Conservation (phyloP, 495 filamentous ascomycete species). For the Corynascus novoguineensis region DNA sequence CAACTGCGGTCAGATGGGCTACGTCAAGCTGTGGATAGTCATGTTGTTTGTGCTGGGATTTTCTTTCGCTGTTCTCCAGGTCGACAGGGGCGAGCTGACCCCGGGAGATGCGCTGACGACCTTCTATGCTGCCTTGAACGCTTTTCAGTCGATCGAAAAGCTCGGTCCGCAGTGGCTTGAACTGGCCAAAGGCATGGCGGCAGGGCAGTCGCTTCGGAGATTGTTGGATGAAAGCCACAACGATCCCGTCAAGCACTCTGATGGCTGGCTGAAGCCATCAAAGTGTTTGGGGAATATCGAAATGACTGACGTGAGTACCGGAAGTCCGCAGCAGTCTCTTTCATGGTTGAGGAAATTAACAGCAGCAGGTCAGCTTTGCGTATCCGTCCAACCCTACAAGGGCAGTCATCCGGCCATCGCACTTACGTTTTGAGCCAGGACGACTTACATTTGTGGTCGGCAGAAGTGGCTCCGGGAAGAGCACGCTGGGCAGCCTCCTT, state of each 20-base stretch:
- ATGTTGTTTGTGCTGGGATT: constrained; percentile 87
- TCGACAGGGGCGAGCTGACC: constrained; percentile 43
- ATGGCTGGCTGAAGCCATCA: constrained; percentile 16
- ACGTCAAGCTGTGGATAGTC: constrained; percentile 67
- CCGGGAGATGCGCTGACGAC: constrained; percentile 74
- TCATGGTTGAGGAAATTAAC: not conserved
- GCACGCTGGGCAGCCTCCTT: constrained; percentile 76
- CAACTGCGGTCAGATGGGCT: constrained; percentile 64
- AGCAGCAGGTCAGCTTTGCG: constrained; percentile 65
- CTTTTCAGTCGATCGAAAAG: constrained; percentile 65
- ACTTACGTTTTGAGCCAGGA: constrained; percentile 64
- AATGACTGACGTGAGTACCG: constrained; percentile 57
- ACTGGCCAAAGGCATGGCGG: constrained; percentile 73
- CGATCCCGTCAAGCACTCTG: constrained; percentile 23
- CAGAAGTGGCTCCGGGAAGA: constrained; percentile 87
- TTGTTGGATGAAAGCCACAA: constrained; percentile 25
- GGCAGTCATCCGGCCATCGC: constrained; percentile 50
- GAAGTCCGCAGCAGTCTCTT: not conserved
- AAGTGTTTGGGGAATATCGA: constrained; percentile 61
- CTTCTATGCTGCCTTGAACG: constrained; percentile 75
- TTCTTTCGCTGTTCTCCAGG: constrained; percentile 73
- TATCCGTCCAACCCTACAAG: constrained; percentile 72
- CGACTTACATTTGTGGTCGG: constrained; percentile 80
- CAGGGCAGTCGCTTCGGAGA: constrained; percentile 55
- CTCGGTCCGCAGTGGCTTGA: constrained; percentile 70